phyloP scores from a whole-genome alignment of 2,329 filamentous ascomycete species.

The Botrytis deweyae region DNA sequence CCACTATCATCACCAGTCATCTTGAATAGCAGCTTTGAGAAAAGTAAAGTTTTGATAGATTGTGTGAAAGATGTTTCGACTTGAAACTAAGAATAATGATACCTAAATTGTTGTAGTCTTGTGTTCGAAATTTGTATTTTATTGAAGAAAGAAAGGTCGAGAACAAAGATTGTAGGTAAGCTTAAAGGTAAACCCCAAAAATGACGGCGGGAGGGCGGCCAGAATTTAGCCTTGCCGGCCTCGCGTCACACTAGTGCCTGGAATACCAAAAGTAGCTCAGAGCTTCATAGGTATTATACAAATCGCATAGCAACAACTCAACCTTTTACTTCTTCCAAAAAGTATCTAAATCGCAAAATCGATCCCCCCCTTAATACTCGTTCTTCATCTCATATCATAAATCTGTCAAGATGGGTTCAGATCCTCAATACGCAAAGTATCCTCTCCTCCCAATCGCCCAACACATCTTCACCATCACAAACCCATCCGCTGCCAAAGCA shows the following conservation, averaged over 20 bases:
- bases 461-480: conserved; percentile 84
- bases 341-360: neutral
- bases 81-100: neutral
- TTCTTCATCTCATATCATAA: neutral
- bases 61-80: neutral
- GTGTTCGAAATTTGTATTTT: neutral
- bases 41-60: neutral
- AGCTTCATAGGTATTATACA: conserved; percentile 30
- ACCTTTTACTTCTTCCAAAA: conserved; percentile 6
- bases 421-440: conserved; percentile 84
- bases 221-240: conserved; percentile 22
- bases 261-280: conserved; percentile 18
- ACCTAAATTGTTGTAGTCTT: neutral
- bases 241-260: conserved; percentile 38
- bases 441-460: conserved; percentile 78
- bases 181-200: neutral
- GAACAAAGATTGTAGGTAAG: conserved; percentile 16
- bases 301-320: conserved; percentile 22
- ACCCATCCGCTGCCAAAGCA: conserved; percentile 66
- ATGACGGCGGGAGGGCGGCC: conserved; percentile 9
- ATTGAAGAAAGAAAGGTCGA: neutral
- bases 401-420: conserved; percentile 62
- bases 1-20: conserved; percentile 39
- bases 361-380: neutral
- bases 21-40: conserved; percentile 18